Evolutionary conservation across 345 rosid species (phyloP), one percentile per base, ranked within the genome.

Genomic region (Aethionema arabicum): DNA sequence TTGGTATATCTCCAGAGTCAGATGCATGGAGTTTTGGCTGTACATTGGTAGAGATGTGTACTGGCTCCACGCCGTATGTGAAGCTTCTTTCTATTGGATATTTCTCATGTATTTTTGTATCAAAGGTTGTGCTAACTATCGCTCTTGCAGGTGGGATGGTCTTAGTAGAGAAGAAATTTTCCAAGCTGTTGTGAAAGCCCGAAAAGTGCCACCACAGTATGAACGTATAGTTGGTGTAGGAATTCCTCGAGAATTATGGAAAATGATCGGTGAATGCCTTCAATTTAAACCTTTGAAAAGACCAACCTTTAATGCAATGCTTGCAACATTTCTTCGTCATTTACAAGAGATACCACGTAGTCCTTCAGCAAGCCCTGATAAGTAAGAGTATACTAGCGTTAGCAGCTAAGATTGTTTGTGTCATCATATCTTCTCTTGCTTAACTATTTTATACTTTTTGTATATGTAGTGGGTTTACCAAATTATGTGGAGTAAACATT

Each of bases 1-100:
- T 83, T 31, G 97, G 90, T 59, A 85, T 90, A 74, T 90, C 95
- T 41, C 77, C 78, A 31, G 96, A 90, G 65, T 89, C 99, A 21
- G 99, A 93, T 83, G 96, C 99, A 42, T 93, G 97, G 99, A 90
- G 97, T 79, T 93, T 93, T 77, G 97, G 97, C 66, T 93, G 99
- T 72, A 87, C 99, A 39, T 77, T 93, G 79, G 96, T 93, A 66
- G 97, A 93, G 76, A 93, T 93, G 97, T 93, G 99, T 86, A 93
- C 99, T 47, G 99, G 97, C 63, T 87, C 90, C 74, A 82, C 77
- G 36, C 99, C 97, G 97, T 93, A 90, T 54, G 96, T 85, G 74
- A 72, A 73, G 54, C 3, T 21, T 38, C 41, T 66, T 14, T 63
- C 13, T 30, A 13, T 63, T 73, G 59, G 16, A 58, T 48, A 36